Base-by-base conservation (phyloP, 345 rosid genomes). In the Gossypium raimondii region DNA sequence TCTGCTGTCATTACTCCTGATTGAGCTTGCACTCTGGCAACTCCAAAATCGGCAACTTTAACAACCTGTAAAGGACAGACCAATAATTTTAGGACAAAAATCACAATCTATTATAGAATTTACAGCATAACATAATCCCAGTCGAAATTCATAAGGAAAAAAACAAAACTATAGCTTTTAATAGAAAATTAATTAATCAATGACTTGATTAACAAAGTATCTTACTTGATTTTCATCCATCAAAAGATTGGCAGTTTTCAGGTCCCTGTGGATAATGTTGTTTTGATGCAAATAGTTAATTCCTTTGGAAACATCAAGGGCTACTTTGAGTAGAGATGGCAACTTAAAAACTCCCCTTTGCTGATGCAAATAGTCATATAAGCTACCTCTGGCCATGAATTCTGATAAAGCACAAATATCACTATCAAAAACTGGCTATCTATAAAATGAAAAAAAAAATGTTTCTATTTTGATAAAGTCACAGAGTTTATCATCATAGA, bases 151-250 rank as follows among this genome's bases (percentile, higher is more conserved):
- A 48, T 48, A 68, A 4, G 43, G 53, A 57, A 57, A 57, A 57
- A 20, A 57, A 57, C 11, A 10, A 57, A 12, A 57, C 10, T n/a
- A 53, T 7, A 53, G 60, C 25, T 56, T 18, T 56, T 20, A 56
- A 56, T 18, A 18, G 25, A 56, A 18, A 22, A 57, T 57, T 57
- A 57, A 57, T 57, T 10, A 57, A 57, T 57, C 29, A 10, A 12
- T 20, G 61, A 57, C 29, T 57, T 7, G 38, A 22, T 24, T 64
- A 64, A 67, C n/a, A 50, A 68, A 43, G 72, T 13, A 62, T 78
- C 89, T 88, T 89, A 93, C 99, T 60, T 89, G 98, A 80, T 95
- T 90, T 83, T 95, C 99, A 80, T 95, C 99, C 98, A 93, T 95
- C 66, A 93, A 89, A 81, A 95, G 98, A 87, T 95, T 95, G 73